Evolutionary conservation across 768 basidiomycete species (phyloP).

Genomic region (Gloeostereum incarnatum): DNA sequence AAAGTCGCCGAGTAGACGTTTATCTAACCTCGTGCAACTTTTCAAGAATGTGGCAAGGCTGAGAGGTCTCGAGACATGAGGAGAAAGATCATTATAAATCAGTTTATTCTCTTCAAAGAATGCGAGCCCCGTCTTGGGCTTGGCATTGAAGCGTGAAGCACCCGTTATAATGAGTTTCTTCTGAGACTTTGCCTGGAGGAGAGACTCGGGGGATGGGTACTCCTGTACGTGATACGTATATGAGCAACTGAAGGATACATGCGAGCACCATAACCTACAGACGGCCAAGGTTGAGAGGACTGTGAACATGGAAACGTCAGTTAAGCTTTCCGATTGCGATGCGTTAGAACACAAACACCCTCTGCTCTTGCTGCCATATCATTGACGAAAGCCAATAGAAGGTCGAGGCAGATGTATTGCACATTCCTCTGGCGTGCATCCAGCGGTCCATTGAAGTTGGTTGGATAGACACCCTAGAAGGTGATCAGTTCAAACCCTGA

Average conservation of each 20-base stretch:
- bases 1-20: constrained; percentile 88
- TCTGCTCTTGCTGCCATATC: constrained; percentile 69
- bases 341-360: constrained; percentile 26
- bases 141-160: constrained; percentile 80
- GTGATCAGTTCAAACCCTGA: constrained; percentile 4
- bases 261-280: constrained; percentile 30
- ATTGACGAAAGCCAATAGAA: constrained; percentile 79
- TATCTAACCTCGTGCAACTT: constrained; percentile 77
- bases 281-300: constrained; percentile 45
- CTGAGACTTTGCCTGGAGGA: constrained; percentile 65
- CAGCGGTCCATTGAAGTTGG: constrained; percentile 43
- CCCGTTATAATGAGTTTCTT: constrained; percentile 84
- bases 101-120: constrained; percentile 92
- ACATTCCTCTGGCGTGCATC: constrained; percentile 66
- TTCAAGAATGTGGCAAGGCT: constrained; percentile 86
- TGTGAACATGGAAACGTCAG: constrained; percentile 8
- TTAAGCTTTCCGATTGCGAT: constrained; percentile 5
- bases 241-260: not conserved
- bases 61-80: constrained; percentile 43
- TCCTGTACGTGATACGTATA: constrained; percentile 25
- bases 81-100: constrained; percentile 60
- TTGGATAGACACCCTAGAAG: constrained; percentile 70
- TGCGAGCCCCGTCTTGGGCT: constrained; percentile 84
- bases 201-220: constrained; percentile 44
- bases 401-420: constrained; percentile 83